phyloP scores from a whole-genome alignment of 495 filamentous ascomycete species.

The Penicillium waksmanii region DNA sequence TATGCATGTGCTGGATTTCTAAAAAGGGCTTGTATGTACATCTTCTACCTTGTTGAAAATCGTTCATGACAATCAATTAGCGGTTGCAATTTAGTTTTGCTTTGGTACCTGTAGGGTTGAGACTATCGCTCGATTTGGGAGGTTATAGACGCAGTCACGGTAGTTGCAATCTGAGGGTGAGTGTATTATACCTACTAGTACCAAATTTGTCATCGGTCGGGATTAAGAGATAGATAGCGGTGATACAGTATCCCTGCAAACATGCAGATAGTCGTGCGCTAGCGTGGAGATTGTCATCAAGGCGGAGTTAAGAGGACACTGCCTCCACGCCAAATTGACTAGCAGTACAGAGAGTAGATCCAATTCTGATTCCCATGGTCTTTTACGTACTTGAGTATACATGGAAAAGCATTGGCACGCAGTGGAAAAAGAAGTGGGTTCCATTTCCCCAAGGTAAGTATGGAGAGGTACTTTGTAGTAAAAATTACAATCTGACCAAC shows the following conservation, averaged over 20 bases:
- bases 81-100: constrained; percentile 19
- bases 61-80: constrained; percentile 2
- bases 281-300: neutral
- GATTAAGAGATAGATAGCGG: too few relatives aligned
- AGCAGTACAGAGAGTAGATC: too few relatives aligned
- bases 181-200: too few relatives aligned
- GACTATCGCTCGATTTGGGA: too few relatives aligned
- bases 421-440: neutral
- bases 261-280: neutral
- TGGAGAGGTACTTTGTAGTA: neutral
- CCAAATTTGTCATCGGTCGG: too few relatives aligned
- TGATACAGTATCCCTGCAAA: too few relatives aligned
- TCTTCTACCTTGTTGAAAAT: constrained; percentile 15
- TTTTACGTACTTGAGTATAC: too few relatives aligned
- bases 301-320: neutral
- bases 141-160: too few relatives aligned
- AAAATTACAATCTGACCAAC: neutral
- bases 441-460: neutral
- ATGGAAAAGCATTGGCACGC: neutral
- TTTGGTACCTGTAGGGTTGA: neutral
- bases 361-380: too few relatives aligned
- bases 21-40: constrained; percentile 30
- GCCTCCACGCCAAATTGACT: too few relatives aligned
- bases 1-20: constrained; percentile 12
- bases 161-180: too few relatives aligned